Evolutionary conservation across 768 basidiomycete species (phyloP), one percentile per base, ranked within the genome.

Genomic region (Punctularia strigosozonata): DNA sequence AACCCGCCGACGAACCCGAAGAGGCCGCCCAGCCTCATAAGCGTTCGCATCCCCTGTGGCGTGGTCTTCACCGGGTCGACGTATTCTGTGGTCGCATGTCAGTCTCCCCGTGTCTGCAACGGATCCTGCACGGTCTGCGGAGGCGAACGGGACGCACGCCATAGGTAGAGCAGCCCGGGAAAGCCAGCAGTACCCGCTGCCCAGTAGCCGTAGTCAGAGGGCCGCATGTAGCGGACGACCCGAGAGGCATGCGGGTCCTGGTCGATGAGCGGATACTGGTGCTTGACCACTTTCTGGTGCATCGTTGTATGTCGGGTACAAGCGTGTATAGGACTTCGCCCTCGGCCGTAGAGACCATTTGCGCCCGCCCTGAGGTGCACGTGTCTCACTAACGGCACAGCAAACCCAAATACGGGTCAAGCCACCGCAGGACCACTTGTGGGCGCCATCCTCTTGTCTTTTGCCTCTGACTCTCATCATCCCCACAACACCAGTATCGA

Each of bases 1-100:
- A 97, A 98, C 15, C 94, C 94, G 8, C 85, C 91, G 38, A 77
- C 55, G 60, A 92, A 86, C 7, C 94, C 94, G 35, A 97, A 61
- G 48, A 83, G 59, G 6, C 81, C 83, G 25, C 80, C 80, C 8
- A 83, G 57, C 40, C 68, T 62, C 32, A 69, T 55, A 40, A 61
- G 56, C 0, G 64, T 59, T 39, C 60, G 59, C 36, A 66, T 50
- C n/a, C n/a, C n/a, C n/a, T n/a, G n/a, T n/a, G n/a, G n/a, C 39
- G 54, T 59, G 46, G 57, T 7, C 45, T 57, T 62, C 28, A 55
- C 53, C 5, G 64, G 61, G 43, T 73, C 69, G 20, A 66, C 65
- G 55, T 65, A 59, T 43, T 71, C 71, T 71, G 45, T 42, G 34
- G 28, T 5, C 36, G 40, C 18, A 36, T 21, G 8, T 36, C 25